Conservation (phyloP, 768 basidiomycete genomes). For the button mushroom (Agaricus bisporus) region DNA sequence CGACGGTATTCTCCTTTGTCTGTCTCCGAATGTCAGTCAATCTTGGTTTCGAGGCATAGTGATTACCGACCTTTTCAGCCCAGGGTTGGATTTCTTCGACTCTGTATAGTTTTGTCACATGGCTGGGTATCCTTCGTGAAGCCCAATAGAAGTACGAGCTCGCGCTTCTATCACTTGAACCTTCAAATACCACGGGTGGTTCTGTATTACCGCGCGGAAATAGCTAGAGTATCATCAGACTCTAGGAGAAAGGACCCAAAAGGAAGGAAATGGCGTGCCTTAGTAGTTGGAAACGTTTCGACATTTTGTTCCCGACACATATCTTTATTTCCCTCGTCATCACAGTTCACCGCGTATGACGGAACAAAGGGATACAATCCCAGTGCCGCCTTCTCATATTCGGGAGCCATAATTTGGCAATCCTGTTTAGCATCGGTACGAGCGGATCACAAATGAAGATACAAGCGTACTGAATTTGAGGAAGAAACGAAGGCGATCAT, state of each 20-base stretch:
- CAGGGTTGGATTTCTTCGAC: conserved; percentile 54
- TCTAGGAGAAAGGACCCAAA: background rate
- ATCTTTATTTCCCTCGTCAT: conserved; percentile 68
- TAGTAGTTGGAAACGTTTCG: conserved; percentile 89
- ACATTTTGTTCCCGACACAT: conserved; percentile 79
- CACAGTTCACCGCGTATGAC: conserved; percentile 87
- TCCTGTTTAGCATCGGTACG: conserved; percentile 40
- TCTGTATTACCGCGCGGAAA: conserved; percentile 70
- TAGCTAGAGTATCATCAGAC: conserved; percentile 29
- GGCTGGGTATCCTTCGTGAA: conserved; percentile 65
- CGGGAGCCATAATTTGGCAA: conserved; percentile 78
- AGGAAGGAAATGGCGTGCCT: conserved; percentile 34
- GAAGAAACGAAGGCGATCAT: conserved; percentile 89
- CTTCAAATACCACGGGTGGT: conserved; percentile 59
- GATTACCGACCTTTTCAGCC: conserved; percentile 55
- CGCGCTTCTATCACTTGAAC: conserved; percentile 48
- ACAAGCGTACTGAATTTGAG: conserved; percentile 71
- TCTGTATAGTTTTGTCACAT: conserved; percentile 52
- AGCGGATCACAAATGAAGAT: background rate
- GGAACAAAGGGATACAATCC: conserved; percentile 78
- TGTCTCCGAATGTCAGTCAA: conserved; percentile 3
- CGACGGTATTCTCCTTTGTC: conserved; percentile 40
- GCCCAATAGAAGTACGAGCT: conserved; percentile 72
- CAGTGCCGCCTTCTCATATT: conserved; percentile 75
- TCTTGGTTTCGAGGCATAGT: background rate